These are phyloP conservation scores for Nicotiana noctiflora DNA, from an alignment of 257 asterid genomes.

Conservation along the genomic window DNA sequence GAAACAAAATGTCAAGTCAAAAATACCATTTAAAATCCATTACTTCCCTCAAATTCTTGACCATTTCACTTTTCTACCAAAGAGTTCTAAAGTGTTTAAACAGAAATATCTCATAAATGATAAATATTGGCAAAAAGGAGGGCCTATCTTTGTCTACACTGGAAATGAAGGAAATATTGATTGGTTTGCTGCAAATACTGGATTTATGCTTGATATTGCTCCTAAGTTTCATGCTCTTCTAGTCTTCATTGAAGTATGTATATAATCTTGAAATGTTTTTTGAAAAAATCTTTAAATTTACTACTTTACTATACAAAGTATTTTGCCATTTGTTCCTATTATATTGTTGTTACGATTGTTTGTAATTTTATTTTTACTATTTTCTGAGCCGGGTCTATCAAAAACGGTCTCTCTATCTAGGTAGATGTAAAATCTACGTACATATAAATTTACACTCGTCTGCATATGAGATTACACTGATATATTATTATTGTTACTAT, in stretches of 20 bases:
- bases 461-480: too few species aligned
- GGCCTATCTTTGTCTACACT: slow-evolving; percentile 64
- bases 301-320: not conserved
- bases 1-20: slow-evolving; percentile 29
- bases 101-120: slow-evolving; percentile 67
- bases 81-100: slow-evolving; percentile 47
- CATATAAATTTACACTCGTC: too few species aligned
- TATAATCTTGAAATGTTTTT: not conserved
- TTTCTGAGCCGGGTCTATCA: too few species aligned
- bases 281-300: not conserved
- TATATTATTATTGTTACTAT: too few species aligned
- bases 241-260: slow-evolving; percentile 57
- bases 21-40: slow-evolving; percentile 38
- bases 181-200: slow-evolving; percentile 74
- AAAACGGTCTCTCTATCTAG: too few species aligned
- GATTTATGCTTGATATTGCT: slow-evolving; percentile 74
- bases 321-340: too few species aligned
- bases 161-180: slow-evolving; percentile 83
- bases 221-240: slow-evolving; percentile 60
- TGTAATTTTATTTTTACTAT: too few species aligned
- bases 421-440: too few species aligned
- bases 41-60: slow-evolving; percentile 67
- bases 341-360: too few species aligned
- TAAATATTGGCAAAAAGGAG: slow-evolving; percentile 50
- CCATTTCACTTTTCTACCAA: slow-evolving; percentile 61